Conservation (phyloP, 345 rosid species). For the Dipteronia sinensis region DNA sequence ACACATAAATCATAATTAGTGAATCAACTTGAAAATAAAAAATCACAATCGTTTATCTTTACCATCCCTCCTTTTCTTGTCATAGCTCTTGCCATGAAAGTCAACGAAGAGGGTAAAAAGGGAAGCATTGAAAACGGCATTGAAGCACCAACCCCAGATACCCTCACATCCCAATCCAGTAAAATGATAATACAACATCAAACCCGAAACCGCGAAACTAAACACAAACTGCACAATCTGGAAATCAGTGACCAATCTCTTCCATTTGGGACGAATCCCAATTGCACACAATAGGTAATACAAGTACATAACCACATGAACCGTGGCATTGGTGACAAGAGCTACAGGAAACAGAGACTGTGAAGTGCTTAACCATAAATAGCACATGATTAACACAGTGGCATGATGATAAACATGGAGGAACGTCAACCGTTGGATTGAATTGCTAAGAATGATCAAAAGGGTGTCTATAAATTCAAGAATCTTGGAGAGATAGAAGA, state of each 20-base stretch:
- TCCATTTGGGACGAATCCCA: slow-evolving; percentile 72
- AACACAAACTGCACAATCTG: slow-evolving; percentile 82
- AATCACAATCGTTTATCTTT: not conserved
- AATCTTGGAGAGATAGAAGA: slow-evolving; percentile 70
- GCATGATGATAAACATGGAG: slow-evolving; percentile 92
- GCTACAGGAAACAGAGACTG: slow-evolving; percentile 70
- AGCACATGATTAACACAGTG: slow-evolving; percentile 73
- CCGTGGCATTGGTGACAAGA: slow-evolving; percentile 53
- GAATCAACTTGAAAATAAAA: no score
- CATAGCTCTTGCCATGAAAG: slow-evolving; percentile 60
- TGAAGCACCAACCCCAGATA: slow-evolving; percentile 66
- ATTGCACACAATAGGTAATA: slow-evolving; percentile 63
- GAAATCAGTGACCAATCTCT: slow-evolving; percentile 68
- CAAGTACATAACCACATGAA: slow-evolving; percentile 72
- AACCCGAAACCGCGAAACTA: slow-evolving; percentile 46
- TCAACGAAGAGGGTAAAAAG: slow-evolving; percentile 66
- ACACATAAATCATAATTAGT: no score
- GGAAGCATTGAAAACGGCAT: slow-evolving; percentile 61
- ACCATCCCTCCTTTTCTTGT: not conserved
- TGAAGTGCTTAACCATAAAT: slow-evolving; percentile 51
- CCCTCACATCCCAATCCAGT: slow-evolving; percentile 66
- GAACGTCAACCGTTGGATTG: slow-evolving; percentile 62
- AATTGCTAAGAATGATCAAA: slow-evolving; percentile 51
- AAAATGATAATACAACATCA: slow-evolving; percentile 58
- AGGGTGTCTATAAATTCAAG: slow-evolving; percentile 64